These are phyloP conservation scores for Saururus chinensis DNA, from an alignment of 164 flowering plant genomes.

Conservation along the genomic window DNA sequence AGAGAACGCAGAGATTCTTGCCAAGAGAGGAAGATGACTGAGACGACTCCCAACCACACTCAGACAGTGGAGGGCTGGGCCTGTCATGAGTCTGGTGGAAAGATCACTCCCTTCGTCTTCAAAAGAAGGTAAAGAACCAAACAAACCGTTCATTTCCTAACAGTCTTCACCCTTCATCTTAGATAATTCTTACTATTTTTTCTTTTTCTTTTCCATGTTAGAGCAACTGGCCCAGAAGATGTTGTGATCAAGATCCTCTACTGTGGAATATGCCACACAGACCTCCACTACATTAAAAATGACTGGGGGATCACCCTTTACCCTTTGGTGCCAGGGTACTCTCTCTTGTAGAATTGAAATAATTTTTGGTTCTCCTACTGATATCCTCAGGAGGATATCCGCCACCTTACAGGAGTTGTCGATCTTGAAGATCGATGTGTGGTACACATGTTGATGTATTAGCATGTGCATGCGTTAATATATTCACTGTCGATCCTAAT, in stretches of 20 bases:
- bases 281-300: constrained; percentile 44
- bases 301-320: constrained; percentile 77
- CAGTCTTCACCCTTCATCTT: too few relatives aligned
- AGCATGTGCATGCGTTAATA: too few relatives aligned
- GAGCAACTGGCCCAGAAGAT: constrained; percentile 42
- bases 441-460: too few relatives aligned
- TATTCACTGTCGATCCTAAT: too few relatives aligned
- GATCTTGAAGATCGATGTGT: too few relatives aligned
- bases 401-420: too few relatives aligned
- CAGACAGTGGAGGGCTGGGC: constrained; percentile 68
- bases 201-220: not conserved
- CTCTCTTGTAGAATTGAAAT: too few relatives aligned
- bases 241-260: constrained; percentile 53
- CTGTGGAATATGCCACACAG: constrained; percentile 82
- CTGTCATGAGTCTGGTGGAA: constrained; percentile 48
- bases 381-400: too few relatives aligned
- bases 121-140: constrained; percentile 40
- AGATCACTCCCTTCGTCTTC: constrained; percentile 48
- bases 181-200: too few relatives aligned
- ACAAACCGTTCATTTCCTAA: not conserved
- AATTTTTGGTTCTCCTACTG: too few relatives aligned
- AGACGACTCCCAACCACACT: constrained; percentile 50
- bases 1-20: not conserved
- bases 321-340: constrained; percentile 76
- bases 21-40: constrained; percentile 24